These are phyloP conservation scores for Forsythia suspensa DNA, from an alignment of 257 asterid genomes.

Conservation along the genomic window DNA sequence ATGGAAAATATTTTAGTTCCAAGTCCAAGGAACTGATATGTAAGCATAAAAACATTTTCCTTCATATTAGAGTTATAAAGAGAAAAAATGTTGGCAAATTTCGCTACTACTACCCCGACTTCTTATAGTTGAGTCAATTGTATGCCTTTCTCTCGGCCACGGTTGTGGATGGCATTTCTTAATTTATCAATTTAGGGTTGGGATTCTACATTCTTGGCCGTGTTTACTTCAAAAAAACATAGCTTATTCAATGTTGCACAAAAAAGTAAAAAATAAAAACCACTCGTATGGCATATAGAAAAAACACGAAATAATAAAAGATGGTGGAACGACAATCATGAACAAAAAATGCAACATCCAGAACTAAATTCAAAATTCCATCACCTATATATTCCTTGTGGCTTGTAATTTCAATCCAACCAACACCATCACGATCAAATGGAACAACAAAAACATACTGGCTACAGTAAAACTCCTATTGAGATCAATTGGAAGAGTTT, in stretches of 20 bases:
- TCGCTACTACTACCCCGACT: no score
- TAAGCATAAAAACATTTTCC: constrained; percentile 6
- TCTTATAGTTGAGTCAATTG: no score
- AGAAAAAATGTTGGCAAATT: neutral
- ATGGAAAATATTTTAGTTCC: neutral
- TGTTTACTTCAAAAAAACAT: no score
- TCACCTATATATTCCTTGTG: constrained; percentile 6
- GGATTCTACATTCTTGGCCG: no score
- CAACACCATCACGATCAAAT: constrained; percentile 10
- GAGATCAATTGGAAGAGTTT: neutral
- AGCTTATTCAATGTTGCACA: neutral
- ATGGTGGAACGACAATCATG: neutral
- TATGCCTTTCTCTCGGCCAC: no score
- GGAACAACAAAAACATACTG: no score
- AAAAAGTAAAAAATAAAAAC: neutral
- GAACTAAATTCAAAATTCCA: constrained; percentile 19
- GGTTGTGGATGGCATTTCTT: no score
- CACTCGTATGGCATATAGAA: no score
- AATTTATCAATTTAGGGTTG: no score
- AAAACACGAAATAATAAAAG: neutral
- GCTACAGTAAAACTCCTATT: neutral
- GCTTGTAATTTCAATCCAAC: constrained; percentile 6
- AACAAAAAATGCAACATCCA: constrained; percentile 4
- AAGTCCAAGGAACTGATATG: neutral
- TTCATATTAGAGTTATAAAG: neutral